Evolutionary conservation across 108 stramenopile genomes (phyloP), one percentile per base, ranked within the genome.

Genomic region (Conticribra weissflogii): DNA sequence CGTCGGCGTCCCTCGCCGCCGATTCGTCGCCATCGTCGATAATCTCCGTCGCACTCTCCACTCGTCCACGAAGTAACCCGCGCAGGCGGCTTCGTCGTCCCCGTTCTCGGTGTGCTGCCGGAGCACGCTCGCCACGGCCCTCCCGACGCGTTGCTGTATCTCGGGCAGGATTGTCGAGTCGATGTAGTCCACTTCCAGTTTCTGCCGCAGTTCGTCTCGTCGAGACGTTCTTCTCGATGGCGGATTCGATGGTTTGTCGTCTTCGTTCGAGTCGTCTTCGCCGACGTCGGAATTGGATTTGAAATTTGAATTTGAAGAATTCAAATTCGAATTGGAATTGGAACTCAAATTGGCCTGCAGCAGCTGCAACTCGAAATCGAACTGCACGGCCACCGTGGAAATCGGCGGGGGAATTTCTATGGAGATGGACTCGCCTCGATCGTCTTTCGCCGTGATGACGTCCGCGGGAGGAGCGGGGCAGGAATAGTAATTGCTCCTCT

Each of bases 331-430:
- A n/a, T n/a, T n/a, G n/a, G n/a, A n/a, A 31, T 36, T 36, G 17
- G 14, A 9, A 15, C 16, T 7, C 33, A 2, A 5, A 30, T 62
- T 41, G 5, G 2, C 22, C 41, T 3, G 24, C 24, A 53, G 27
- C 19, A 61, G 0, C 41, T 71, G 59, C 30, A 73, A 18, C 58
- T 73, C 63, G 59, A 73, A 73, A 41, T 58, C 54, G 19, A 58
- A 73, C 3, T 24, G 3, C 15, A 73, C 33, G 17, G 27, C 1
- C 21, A 61, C 50, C 8, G 31, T 50, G 21, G 72, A 61, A 54
- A 58, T n/a, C 17, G 53, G 63, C 24, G 72, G 48, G 30, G 53
- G 22, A 24, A 63, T 52, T 16, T 52, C 44, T 21, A 63, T 23
- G 2, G 34, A 25, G 22, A 55, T 16, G 32, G 54, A 30, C 23